Conservation (phyloP, 192 early-diverging fungal genomes). For the Jimgerdemannia lactiflua region DNA sequence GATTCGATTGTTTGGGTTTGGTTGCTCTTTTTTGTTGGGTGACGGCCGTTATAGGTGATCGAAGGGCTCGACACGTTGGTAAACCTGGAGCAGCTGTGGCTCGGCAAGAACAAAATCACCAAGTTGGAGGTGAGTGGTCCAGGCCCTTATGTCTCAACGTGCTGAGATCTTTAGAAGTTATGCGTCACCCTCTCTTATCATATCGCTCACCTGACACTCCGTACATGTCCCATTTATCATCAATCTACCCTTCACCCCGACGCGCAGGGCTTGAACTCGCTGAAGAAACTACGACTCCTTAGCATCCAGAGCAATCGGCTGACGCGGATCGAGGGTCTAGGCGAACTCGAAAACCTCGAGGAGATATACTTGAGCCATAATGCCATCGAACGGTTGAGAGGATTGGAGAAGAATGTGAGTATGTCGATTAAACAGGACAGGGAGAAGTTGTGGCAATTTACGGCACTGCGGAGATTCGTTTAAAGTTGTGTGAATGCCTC, state of each 20-base stretch:
- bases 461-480: too few species aligned
- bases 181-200: background rate
- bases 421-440: background rate
- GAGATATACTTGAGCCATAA: constrained; percentile 96
- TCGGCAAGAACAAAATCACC: constrained; percentile 98
- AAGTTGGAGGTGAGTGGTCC: constrained; percentile 60
- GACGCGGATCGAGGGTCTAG: constrained; percentile 69
- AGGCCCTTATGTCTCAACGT: too few species aligned
- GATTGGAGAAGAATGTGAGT: constrained; percentile 74
- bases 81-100: constrained; percentile 85
- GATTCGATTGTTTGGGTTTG: background rate
- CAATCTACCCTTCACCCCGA: background rate
- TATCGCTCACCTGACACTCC: background rate
- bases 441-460: background rate
- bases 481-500: background rate
- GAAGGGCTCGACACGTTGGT: constrained; percentile 78
- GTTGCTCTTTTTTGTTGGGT: background rate
- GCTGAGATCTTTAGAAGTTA: too few species aligned
- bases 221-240: background rate
- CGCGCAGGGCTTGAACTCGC: constrained; percentile 50
- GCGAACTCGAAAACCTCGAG: constrained; percentile 65
- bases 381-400: constrained; percentile 72
- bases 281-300: constrained; percentile 66
- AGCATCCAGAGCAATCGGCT: constrained; percentile 91
- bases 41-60: constrained; percentile 52